Percentiles rank a stretch among this genome's conserved stretches.
These are phyloP conservation scores for Chrysosphaeria jannelii DNA, from an alignment of 2,329 filamentous ascomycete genomes.

Conservation along the genomic window DNA sequence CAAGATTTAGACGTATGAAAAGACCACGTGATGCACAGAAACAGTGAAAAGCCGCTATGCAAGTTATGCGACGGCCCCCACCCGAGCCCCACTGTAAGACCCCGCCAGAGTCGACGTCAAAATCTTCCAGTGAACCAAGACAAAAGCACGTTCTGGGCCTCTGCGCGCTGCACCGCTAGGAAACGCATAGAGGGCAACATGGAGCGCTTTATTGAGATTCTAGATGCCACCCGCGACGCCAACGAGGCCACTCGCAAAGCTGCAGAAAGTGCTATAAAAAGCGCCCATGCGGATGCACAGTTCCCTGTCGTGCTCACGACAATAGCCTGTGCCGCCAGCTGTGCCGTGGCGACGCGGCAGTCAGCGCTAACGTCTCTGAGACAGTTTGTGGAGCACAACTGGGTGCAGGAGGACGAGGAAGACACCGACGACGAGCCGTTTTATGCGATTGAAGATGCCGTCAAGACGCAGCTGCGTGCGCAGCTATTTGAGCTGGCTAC, in stretches of 20 bases:
- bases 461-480: slow-evolving; percentile 43
- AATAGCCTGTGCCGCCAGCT: slow-evolving; percentile 46
- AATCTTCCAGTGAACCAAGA: background rate
- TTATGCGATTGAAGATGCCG: slow-evolving; percentile 38
- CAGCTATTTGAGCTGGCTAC: slow-evolving; percentile 51
- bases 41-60: no score
- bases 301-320: slow-evolving; percentile 58
- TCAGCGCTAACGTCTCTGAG: slow-evolving; percentile 54
- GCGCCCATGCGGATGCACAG: slow-evolving; percentile 33
- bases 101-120: slow-evolving; percentile 2
- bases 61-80: no score
- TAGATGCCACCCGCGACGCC: slow-evolving; percentile 58
- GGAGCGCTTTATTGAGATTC: slow-evolving; percentile 75
- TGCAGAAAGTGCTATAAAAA: slow-evolving; percentile 58
- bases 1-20: no score
- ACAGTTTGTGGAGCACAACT: slow-evolving; percentile 57
- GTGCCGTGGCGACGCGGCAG: slow-evolving; percentile 51
- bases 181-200: slow-evolving; percentile 22
- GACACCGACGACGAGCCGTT: slow-evolving; percentile 24
- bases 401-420: slow-evolving; percentile 45
- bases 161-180: no score
- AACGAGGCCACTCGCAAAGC: slow-evolving; percentile 51
- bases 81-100: no score
- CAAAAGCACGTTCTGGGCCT: no score
- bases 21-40: no score